Evolutionary conservation across 179 eudicot species (phyloP).

Genomic region (Corrigiola litoralis): DNA sequence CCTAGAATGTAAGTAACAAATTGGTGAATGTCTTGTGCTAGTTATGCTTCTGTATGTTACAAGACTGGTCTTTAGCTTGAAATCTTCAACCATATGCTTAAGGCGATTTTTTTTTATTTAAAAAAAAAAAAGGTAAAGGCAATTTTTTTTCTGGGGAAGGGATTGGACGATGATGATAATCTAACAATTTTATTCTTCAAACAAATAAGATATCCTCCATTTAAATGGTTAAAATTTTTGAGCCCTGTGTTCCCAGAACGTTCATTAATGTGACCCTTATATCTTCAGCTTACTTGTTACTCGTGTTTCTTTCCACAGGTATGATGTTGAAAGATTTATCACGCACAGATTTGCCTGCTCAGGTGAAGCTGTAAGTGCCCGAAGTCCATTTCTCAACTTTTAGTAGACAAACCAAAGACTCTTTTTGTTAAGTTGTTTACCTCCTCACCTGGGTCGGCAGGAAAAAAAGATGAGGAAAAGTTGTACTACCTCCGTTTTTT

Average conservation of each 20-base stretch:
- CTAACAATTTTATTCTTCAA: too few species aligned
- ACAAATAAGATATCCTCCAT: too few species aligned
- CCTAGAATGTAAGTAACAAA: not conserved
- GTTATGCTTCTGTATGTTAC: not conserved
- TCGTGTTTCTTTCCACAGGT: constrained; percentile 26
- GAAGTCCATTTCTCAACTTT: not conserved
- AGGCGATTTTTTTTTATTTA: too few species aligned
- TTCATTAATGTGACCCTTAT: not conserved
- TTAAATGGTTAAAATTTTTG: not conserved
- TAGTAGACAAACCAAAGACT: not conserved
- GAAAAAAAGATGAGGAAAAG: too few species aligned
- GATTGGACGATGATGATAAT: too few species aligned
- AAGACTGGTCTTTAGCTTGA: not conserved
- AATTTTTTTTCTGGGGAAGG: too few species aligned
- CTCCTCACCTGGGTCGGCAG: too few species aligned
- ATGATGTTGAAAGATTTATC: constrained; percentile 43
- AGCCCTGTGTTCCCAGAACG: too few species aligned
- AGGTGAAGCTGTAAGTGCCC: constrained; percentile 40
- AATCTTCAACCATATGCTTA: not conserved
- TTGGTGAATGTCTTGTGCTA: not conserved
- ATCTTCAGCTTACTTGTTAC: not conserved
- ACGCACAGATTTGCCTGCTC: constrained; percentile 35
- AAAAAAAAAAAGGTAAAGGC: too few species aligned
- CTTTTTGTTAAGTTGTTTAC: not conserved
- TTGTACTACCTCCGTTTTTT: too few species aligned